phyloP scores from a whole-genome alignment of 1,284 basidiomycete species.

The Pseudozyma sp. region DNA sequence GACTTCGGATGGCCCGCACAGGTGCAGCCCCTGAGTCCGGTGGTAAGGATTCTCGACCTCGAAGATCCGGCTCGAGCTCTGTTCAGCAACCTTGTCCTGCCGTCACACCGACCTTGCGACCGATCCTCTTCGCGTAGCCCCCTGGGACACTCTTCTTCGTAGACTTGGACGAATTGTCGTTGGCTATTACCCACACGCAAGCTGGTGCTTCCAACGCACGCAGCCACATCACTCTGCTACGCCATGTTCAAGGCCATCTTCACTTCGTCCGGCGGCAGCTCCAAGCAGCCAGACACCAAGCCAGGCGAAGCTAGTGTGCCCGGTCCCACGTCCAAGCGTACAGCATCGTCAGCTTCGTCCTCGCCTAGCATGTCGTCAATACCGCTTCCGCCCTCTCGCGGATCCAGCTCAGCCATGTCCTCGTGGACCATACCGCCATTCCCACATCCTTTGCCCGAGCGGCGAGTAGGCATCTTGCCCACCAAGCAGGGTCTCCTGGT shows the following conservation, averaged over 20 bases:
- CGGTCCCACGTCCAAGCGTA: constrained; percentile 13
- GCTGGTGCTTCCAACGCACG: background rate
- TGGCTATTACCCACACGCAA: too few species aligned
- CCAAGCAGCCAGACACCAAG: constrained; percentile 16
- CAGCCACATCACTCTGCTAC: background rate
- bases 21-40: too few species aligned
- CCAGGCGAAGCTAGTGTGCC: constrained; percentile 1
- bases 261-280: constrained; percentile 17
- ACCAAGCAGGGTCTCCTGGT: constrained; percentile 45
- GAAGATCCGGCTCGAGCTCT: too few species aligned
- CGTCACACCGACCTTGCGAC: too few species aligned
- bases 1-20: too few species aligned
- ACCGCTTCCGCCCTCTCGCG: constrained; percentile 18
- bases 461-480: constrained; percentile 39
- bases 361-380: constrained; percentile 18
- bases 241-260: constrained; percentile 45
- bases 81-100: too few species aligned
- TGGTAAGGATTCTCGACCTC: too few species aligned
- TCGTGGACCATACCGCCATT: constrained; percentile 53
- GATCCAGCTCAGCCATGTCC: constrained; percentile 33
- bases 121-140: too few species aligned
- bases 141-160: too few species aligned
- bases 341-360: constrained; percentile 9
- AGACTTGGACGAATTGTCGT: too few species aligned
- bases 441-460: constrained; percentile 50